These are phyloP conservation scores for Paramecium tetraurelia DNA, from an alignment of 73 alveolate genomes.

Conservation along the genomic window DNA sequence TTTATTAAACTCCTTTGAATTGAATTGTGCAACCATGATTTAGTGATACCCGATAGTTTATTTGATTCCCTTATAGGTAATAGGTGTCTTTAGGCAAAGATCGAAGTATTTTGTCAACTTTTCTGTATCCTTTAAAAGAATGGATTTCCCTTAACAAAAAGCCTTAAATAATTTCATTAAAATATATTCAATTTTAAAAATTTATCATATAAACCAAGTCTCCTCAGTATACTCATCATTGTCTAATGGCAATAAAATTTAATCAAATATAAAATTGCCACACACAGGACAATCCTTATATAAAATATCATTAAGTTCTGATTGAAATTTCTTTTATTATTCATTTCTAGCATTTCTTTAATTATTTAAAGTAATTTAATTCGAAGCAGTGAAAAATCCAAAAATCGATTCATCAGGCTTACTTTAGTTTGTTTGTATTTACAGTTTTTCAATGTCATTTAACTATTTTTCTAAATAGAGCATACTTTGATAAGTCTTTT, in stretches of 20 bases:
- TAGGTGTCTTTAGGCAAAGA: not conserved
- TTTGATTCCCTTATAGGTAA: not conserved
- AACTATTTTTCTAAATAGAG: not conserved
- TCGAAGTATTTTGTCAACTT: not conserved
- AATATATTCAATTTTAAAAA: not conserved
- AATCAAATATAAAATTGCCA: not conserved
- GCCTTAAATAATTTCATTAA: not conserved
- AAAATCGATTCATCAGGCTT: constrained; percentile 6
- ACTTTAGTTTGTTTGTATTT: not conserved
- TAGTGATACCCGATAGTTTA: not conserved
- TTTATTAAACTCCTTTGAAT: not conserved
- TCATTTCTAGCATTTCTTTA: not conserved
- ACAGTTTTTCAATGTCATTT: not conserved
- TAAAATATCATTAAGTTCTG: not conserved
- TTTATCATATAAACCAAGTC: not conserved
- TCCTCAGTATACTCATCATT: not conserved
- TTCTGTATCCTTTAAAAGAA: not conserved
- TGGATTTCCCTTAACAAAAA: not conserved
- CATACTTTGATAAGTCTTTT: not conserved
- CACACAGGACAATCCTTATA: constrained; percentile 9
- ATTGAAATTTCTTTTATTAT: not conserved
- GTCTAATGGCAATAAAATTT: not conserved
- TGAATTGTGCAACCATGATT: not conserved
- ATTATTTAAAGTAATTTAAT: not conserved
- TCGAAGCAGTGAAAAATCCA: not conserved